Evolutionary conservation across 768 basidiomycete genomes (phyloP).

Genomic region (Russula sp.): DNA sequence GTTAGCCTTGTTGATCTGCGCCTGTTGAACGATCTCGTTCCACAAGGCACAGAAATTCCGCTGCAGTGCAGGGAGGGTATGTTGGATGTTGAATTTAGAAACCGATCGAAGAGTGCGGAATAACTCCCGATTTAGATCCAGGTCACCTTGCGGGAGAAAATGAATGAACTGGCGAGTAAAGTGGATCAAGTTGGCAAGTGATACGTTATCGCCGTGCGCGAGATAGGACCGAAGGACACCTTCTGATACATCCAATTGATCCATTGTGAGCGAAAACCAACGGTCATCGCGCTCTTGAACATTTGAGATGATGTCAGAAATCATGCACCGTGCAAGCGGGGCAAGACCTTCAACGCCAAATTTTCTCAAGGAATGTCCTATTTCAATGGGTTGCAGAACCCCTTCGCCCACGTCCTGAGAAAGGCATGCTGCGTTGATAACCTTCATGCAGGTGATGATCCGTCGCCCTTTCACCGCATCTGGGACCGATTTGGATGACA

Average conservation of each 20-base stretch:
- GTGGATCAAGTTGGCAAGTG: background rate
- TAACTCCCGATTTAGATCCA: background rate
- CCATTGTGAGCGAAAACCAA: background rate
- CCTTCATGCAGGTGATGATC: background rate
- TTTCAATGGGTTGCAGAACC: background rate
- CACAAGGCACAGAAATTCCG: background rate
- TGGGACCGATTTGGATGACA: background rate
- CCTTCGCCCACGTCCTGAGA: background rate
- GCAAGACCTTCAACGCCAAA: background rate
- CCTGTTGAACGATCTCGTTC: background rate
- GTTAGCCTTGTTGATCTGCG: background rate
- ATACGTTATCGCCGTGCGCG: background rate
- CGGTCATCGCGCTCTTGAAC: background rate
- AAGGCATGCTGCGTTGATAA: background rate
- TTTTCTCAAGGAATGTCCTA: background rate
- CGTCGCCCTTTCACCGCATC: background rate
- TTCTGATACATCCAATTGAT: background rate
- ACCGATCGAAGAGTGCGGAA: background rate
- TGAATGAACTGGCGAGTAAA: background rate
- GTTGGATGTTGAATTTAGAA: background rate
- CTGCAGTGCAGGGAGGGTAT: background rate
- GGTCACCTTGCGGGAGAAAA: no score
- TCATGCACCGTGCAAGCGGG: background rate
- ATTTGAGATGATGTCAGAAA: background rate
- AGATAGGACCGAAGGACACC: background rate